A percentile compares a stretch with the other conserved stretches of the same genome.
phyloP scores from a whole-genome alignment of 2,329 filamentous ascomycete genomes.

The Colletotrichum gigasporum region DNA sequence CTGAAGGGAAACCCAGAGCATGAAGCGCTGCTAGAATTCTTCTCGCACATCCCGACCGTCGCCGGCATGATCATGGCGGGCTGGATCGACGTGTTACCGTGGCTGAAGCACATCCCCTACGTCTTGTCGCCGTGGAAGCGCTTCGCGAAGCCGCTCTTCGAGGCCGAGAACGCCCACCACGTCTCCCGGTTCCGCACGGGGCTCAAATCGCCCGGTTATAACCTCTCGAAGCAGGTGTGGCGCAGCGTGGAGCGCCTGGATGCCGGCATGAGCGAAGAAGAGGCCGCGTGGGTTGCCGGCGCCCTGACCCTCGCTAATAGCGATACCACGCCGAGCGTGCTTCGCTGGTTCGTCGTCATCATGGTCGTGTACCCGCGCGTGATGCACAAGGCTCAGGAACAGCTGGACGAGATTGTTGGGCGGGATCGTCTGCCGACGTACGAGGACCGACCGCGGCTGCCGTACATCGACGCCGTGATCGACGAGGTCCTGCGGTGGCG shows the following conservation, averaged over 20 bases:
- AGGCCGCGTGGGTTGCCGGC: background rate
- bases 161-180: background rate
- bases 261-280: background rate
- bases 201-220: background rate
- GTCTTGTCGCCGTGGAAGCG: slow-evolving; percentile 20
- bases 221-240: background rate
- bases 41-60: background rate
- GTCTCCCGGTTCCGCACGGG: background rate
- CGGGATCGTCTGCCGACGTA: slow-evolving; percentile 37
- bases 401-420: slow-evolving; percentile 50
- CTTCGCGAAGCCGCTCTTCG: background rate
- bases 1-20: background rate
- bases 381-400: slow-evolving; percentile 47
- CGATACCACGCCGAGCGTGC: background rate
- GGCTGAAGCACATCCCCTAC: slow-evolving; percentile 3
- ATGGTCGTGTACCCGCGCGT: slow-evolving; percentile 36
- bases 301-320: slow-evolving; percentile 2
- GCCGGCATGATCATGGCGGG: background rate
- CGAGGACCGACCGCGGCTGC: slow-evolving; percentile 37
- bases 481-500: slow-evolving; percentile 44
- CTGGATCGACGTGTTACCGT: slow-evolving; percentile 3
- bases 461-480: slow-evolving; percentile 41
- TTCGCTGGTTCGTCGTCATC: slow-evolving; percentile 41
- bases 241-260: background rate
- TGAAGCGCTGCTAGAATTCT: background rate